Conservation (phyloP, 306 rosid genomes). For the Pachyrhizus erosus region DNA sequence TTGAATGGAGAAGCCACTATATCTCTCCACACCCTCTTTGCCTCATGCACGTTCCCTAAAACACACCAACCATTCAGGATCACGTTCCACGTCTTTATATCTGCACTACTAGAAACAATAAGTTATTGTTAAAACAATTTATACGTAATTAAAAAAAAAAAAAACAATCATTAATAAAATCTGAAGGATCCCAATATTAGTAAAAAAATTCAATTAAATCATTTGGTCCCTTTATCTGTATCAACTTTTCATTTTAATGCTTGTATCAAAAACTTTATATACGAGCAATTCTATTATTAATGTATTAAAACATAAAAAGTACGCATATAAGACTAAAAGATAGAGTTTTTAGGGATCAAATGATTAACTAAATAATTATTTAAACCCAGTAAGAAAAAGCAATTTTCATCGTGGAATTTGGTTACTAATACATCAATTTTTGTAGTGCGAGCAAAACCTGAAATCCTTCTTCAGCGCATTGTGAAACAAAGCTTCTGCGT, state of each 20-base stretch:
- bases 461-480: conserved; percentile 43
- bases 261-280: no score
- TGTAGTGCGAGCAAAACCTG: not conserved
- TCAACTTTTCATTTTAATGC: no score
- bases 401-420: not conserved
- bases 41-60: conserved; percentile 68
- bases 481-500: conserved; percentile 72
- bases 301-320: not conserved
- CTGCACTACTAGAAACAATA: conserved; percentile 25
- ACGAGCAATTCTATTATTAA: no score
- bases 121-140: not conserved
- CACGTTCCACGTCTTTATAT: conserved; percentile 76
- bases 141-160: not conserved
- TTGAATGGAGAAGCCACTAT: conserved; percentile 61
- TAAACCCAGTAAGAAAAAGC: not conserved
- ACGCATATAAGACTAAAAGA: no score
- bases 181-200: not conserved
- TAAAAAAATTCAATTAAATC: not conserved
- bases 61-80: conserved; percentile 89
- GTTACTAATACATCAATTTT: not conserved
- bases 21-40: conserved; percentile 81
- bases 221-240: no score
- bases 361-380: no score
- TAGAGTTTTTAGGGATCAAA: no score
- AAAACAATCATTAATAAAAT: not conserved